A percentile compares a stretch with the other conserved stretches of the same genome.
These are phyloP conservation scores for Neurospora intermedia DNA, from an alignment of 495 filamentous ascomycete genomes.

Conservation along the genomic window DNA sequence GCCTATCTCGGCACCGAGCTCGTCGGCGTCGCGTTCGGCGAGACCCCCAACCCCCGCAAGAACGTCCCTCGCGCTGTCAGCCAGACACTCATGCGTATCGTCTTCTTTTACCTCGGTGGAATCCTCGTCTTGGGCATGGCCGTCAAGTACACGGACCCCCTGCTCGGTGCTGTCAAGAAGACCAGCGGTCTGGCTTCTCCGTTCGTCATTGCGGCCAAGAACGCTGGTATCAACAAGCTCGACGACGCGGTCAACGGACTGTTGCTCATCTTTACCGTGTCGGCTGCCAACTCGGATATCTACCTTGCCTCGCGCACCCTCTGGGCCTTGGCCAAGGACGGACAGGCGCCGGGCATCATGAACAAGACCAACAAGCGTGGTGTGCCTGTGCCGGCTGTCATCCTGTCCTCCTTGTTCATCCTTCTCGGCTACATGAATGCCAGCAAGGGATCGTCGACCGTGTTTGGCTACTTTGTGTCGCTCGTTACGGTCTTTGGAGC, in stretches of 20 bases:
- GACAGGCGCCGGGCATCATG: slow-evolving; percentile 65
- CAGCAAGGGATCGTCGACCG: slow-evolving; percentile 48
- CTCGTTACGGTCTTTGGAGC: slow-evolving; percentile 72
- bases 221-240: slow-evolving; percentile 54
- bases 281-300: slow-evolving; percentile 64
- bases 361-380: slow-evolving; percentile 60
- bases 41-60: slow-evolving; percentile 69
- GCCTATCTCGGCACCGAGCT: slow-evolving; percentile 80
- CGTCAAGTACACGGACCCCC: slow-evolving; percentile 47
- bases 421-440: slow-evolving; percentile 75
- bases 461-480: slow-evolving; percentile 82
- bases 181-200: slow-evolving; percentile 49
- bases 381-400: slow-evolving; percentile 63
- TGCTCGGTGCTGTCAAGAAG: slow-evolving; percentile 43
- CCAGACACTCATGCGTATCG: slow-evolving; percentile 63
- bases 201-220: slow-evolving; percentile 52
- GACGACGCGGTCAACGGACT: slow-evolving; percentile 68
- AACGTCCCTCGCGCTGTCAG: slow-evolving; percentile 61
- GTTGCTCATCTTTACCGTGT: slow-evolving; percentile 71
- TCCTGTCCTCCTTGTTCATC: slow-evolving; percentile 47
- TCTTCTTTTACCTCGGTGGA: slow-evolving; percentile 63
- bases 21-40: slow-evolving; percentile 68
- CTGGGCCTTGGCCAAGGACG: slow-evolving; percentile 66
- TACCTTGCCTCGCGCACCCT: slow-evolving; percentile 80
- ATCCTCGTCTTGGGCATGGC: slow-evolving; percentile 64